Conservation (phyloP, 495 filamentous ascomycete genomes). For the Penicillium argentinense region DNA sequence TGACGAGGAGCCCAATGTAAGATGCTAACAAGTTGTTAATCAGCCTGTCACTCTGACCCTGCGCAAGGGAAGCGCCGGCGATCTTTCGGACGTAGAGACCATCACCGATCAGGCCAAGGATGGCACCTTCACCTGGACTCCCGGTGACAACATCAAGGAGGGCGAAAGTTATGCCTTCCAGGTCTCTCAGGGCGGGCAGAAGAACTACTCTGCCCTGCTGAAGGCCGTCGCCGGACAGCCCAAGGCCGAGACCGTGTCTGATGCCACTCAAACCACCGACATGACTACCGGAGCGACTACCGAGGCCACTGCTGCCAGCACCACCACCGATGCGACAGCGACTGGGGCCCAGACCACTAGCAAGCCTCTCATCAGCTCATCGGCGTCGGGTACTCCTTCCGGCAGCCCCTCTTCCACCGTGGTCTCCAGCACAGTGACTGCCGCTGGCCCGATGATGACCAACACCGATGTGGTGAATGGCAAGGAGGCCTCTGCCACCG, state of each 20-base stretch:
- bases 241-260: slow-evolving; percentile 2
- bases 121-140: slow-evolving; percentile 43
- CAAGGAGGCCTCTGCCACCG: slow-evolving; percentile 17
- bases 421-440: slow-evolving; percentile 7
- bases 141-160: slow-evolving; percentile 33
- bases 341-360: slow-evolving; percentile 8
- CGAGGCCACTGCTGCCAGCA: slow-evolving; percentile 6
- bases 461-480: slow-evolving; percentile 3
- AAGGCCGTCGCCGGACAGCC: slow-evolving; percentile 23
- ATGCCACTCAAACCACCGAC: slow-evolving; percentile 13
- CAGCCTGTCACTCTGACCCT: slow-evolving; percentile 46
- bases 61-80: slow-evolving; percentile 37
- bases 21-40: neutral
- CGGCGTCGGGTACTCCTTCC: slow-evolving; percentile 12
- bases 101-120: slow-evolving; percentile 37
- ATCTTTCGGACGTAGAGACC: slow-evolving; percentile 42
- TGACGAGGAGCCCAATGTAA: neutral
- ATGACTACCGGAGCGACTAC: slow-evolving; percentile 11
- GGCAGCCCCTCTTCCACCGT: slow-evolving; percentile 14
- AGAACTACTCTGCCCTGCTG: slow-evolving; percentile 49
- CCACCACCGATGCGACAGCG: slow-evolving; percentile 5
- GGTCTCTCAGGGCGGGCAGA: slow-evolving; percentile 39
- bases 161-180: slow-evolving; percentile 47
- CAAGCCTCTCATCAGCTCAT: slow-evolving; percentile 23
- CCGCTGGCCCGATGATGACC: slow-evolving; percentile 6